Conservation (phyloP, 2,329 filamentous ascomycete species). For the Aureobasidium subglaciale region DNA sequence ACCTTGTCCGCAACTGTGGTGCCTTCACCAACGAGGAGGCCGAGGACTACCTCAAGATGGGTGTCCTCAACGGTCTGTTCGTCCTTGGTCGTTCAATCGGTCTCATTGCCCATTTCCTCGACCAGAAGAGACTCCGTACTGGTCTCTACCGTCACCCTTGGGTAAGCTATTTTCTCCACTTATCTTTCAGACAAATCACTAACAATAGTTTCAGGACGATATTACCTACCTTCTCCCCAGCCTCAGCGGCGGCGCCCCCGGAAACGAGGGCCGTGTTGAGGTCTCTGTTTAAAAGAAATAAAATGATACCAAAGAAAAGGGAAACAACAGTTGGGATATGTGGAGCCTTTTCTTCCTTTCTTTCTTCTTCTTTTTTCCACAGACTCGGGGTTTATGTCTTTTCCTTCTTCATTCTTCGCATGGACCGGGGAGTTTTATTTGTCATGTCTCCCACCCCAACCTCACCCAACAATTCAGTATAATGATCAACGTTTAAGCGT, state of each 20-base stretch:
- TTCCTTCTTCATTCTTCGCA: constrained; percentile 9
- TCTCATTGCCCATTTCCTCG: constrained; percentile 98
- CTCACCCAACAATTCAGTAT: neutral
- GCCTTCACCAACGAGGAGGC: constrained; percentile 94
- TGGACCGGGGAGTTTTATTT: constrained; percentile 2
- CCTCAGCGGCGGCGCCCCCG: constrained; percentile 62
- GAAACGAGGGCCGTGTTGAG: constrained; percentile 81
- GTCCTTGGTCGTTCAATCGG: constrained; percentile 94
- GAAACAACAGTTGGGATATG: constrained; percentile 6
- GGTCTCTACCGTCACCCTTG: constrained; percentile 88
- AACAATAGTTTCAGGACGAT: constrained; percentile 66
- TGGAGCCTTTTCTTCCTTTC: constrained; percentile 5
- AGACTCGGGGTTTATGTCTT: constrained; percentile 9
- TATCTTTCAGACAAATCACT: neutral
- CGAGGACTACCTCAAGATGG: constrained; percentile 98
- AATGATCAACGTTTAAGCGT: constrained; percentile 12
- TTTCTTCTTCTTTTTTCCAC: constrained; percentile 1
- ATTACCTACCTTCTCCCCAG: constrained; percentile 90
- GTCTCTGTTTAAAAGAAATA: constrained; percentile 39
- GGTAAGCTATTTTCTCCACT: constrained; percentile 1
- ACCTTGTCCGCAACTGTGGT: constrained; percentile 94
- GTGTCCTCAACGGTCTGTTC: constrained; percentile 98
- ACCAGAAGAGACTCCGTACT: constrained; percentile 98
- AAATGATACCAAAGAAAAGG: constrained; percentile 12
- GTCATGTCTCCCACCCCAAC: neutral